Percentiles rank a stretch among this genome's conserved stretches.
Conservation (phyloP, 805 yeast genomes). For the Yarrowia porcina region DNA sequence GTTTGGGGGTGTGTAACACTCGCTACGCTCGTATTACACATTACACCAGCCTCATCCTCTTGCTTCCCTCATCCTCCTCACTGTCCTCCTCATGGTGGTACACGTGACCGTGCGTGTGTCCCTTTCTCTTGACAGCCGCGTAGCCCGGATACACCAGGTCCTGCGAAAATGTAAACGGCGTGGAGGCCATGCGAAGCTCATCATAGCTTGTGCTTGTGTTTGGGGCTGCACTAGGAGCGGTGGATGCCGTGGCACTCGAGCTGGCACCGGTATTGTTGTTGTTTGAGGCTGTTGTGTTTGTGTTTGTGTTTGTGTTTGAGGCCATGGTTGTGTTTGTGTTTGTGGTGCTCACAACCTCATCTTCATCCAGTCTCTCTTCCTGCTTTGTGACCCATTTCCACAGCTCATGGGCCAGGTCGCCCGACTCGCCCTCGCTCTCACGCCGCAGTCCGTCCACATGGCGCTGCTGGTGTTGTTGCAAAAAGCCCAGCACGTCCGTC, state of each 20-base stretch:
- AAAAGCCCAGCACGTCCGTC: slow-evolving; percentile 10
- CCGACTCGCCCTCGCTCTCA: slow-evolving; percentile 1
- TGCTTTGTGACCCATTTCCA: slow-evolving; percentile 19
- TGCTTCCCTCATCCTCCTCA: slow-evolving; percentile 18
- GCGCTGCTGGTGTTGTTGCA: slow-evolving; percentile 24
- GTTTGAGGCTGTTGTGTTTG: background rate
- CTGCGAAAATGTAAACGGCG: slow-evolving; percentile 3
- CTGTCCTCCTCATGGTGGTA: slow-evolving; percentile 6
- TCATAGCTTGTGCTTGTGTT: background rate
- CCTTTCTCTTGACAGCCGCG: slow-evolving; percentile 13
- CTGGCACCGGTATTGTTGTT: too few relatives aligned
- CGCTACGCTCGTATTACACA: too few relatives aligned
- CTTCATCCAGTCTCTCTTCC: background rate
- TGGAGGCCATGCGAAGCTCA: background rate
- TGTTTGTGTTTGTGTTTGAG: background rate
- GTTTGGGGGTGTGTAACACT: too few relatives aligned
- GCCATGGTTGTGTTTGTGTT: background rate
- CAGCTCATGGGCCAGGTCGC: slow-evolving; percentile 20
- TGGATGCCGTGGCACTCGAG: too few relatives aligned
- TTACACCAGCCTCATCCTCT: background rate
- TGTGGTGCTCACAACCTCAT: background rate
- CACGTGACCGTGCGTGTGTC: slow-evolving; percentile 12
- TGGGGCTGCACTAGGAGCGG: background rate
- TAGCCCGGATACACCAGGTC: slow-evolving; percentile 6
- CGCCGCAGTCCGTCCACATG: slow-evolving; percentile 16